Percentiles rank a stretch among this genome's conserved stretches.
phyloP scores from a whole-genome alignment of 805 yeast genomes.

The Yarrowia sp. region DNA sequence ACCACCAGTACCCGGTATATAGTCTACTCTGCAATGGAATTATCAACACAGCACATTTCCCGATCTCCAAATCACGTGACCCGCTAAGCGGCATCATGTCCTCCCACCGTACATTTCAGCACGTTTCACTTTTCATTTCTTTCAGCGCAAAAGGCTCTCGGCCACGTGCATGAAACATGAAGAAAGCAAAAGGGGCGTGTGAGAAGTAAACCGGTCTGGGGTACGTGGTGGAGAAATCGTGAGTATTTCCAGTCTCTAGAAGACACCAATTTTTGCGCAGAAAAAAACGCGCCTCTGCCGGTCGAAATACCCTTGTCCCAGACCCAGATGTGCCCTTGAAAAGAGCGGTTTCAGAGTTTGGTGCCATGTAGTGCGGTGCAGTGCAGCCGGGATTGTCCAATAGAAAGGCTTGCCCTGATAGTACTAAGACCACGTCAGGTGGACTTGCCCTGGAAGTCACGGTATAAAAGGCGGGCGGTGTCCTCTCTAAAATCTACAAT shows the following conservation, averaged over 20 bases:
- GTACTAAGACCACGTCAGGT: too few relatives aligned
- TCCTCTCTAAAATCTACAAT: not conserved
- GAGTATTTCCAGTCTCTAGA: too few relatives aligned
- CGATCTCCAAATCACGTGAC: too few relatives aligned
- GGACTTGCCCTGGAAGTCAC: conserved; percentile 6
- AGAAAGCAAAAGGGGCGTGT: conserved; percentile 2
- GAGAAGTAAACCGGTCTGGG: not conserved
- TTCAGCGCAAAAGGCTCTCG: too few relatives aligned
- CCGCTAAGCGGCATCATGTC: too few relatives aligned
- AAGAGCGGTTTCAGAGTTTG: not conserved
- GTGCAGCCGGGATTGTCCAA: conserved; percentile 6
- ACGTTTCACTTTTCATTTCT: too few relatives aligned
- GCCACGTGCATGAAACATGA: conserved; percentile 1
- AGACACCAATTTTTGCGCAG: not conserved
- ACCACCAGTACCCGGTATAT: too few relatives aligned
- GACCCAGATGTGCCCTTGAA: not conserved
- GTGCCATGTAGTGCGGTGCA: conserved; percentile 23
- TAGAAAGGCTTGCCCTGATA: not conserved
- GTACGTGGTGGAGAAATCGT: not conserved
- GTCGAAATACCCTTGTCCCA: not conserved
- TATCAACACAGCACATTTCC: too few relatives aligned
- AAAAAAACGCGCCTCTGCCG: not conserved
- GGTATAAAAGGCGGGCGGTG: not conserved
- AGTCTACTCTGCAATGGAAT: too few relatives aligned
- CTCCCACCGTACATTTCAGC: too few relatives aligned